Evolutionary conservation across 192 early-diverging fungal species (phyloP).

Genomic region (Radiomyces spectabilis): DNA sequence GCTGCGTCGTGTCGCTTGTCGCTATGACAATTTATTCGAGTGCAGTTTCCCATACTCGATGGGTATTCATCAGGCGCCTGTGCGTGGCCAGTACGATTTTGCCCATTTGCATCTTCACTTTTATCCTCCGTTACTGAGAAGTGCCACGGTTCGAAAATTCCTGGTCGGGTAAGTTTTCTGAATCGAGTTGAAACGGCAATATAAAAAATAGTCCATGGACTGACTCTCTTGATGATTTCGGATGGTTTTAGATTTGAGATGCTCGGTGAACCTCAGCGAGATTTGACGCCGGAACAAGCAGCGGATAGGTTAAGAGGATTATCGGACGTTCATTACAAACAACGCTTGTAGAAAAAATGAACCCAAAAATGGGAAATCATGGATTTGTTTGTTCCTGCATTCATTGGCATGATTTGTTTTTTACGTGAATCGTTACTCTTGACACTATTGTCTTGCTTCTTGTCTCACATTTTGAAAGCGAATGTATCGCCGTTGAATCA

Average conservation of each 20-base stretch:
- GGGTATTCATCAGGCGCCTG: slow-evolving; percentile 89
- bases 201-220: background rate
- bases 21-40: slow-evolving; percentile 91
- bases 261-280: slow-evolving; percentile 88
- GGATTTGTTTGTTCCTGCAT: too few species aligned
- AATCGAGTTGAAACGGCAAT: background rate
- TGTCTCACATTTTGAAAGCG: too few species aligned
- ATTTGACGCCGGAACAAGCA: slow-evolving; percentile 91
- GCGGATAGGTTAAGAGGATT: slow-evolving; percentile 61
- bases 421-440: too few species aligned
- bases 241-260: slow-evolving; percentile 73
- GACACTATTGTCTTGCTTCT: too few species aligned
- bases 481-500: too few species aligned
- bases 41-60: slow-evolving; percentile 94
- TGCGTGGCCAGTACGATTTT: slow-evolving; percentile 42
- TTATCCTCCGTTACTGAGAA: slow-evolving; percentile 90
- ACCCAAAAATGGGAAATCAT: too few species aligned
- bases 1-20: slow-evolving; percentile 65
- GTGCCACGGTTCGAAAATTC: slow-evolving; percentile 89
- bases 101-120: slow-evolving; percentile 90
- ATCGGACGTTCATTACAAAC: slow-evolving; percentile 53
- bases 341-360: too few species aligned
- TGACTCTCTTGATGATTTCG: background rate
- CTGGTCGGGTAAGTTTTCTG: slow-evolving; percentile 71
- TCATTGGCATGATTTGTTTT: too few species aligned